Evolutionary conservation across 768 basidiomycete species (phyloP).

Genomic region (Mycena kentingensis): DNA sequence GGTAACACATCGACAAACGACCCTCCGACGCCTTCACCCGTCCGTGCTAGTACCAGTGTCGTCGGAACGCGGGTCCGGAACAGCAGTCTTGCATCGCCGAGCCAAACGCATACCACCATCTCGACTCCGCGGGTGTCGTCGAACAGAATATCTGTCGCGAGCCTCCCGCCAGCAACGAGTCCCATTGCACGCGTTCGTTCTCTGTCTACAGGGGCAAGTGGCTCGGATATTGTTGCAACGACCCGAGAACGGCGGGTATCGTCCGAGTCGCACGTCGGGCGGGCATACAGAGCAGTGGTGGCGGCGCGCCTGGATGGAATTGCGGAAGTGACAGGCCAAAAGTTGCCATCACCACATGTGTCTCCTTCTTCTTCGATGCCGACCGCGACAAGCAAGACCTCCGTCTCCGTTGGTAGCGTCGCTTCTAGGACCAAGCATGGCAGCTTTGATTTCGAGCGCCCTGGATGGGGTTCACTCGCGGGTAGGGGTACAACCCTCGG

Average conservation of each 20-base stretch:
- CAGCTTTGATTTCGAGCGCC: conserved; percentile 77
- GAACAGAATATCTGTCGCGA: conserved; percentile 11
- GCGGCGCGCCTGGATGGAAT: conserved; percentile 16
- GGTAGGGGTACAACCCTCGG: conserved; percentile 39
- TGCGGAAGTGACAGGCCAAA: conserved; percentile 12
- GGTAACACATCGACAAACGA: conserved; percentile 16
- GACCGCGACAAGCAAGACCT: conserved; percentile 1
- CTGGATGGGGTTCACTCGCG: conserved; percentile 51
- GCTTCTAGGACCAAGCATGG: conserved; percentile 54
- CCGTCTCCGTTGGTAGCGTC: conserved; percentile 5
- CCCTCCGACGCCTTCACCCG: conserved; percentile 6
- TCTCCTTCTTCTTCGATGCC: conserved; percentile 4
- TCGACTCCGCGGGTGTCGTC: conserved; percentile 7
- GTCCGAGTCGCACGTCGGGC: conserved; percentile 10
- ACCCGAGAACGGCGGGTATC: conserved; percentile 17
- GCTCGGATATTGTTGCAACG: conserved; percentile 6
- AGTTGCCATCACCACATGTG: conserved; percentile 1
- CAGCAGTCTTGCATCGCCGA: neutral
- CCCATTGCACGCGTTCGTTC: conserved; percentile 6
- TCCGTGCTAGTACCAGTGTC: no score
- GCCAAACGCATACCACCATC: neutral
- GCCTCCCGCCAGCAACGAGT: conserved; percentile 2
- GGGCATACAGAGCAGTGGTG: conserved; percentile 7
- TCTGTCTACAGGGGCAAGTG: neutral
- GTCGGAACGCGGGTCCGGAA: conserved; percentile 3